Conservation (phyloP, 495 filamentous ascomycete genomes). For the Margaritispora aquatica region DNA sequence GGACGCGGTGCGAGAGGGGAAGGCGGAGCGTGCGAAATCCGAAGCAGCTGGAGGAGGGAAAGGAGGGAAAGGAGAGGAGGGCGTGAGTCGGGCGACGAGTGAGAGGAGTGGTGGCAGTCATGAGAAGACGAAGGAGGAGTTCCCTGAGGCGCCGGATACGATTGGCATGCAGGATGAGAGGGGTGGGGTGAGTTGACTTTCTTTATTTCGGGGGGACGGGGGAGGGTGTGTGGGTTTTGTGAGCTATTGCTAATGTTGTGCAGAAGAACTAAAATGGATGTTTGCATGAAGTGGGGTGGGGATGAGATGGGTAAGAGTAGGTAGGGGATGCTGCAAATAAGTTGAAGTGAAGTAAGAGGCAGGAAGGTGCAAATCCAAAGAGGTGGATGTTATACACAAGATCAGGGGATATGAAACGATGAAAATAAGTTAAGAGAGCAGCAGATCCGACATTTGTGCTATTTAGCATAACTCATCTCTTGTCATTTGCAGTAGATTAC, state of each 20-base stretch:
- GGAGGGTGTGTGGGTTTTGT: neutral
- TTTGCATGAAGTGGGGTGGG: too few relatives aligned
- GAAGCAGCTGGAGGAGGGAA: neutral
- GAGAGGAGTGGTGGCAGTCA: constrained; percentile 15
- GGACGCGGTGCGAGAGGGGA: constrained; percentile 26
- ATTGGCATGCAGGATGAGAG: constrained; percentile 71
- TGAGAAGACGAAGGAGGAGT: constrained; percentile 39
- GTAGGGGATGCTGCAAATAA: too few relatives aligned
- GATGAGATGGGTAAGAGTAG: too few relatives aligned
- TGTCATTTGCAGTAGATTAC: neutral
- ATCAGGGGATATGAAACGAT: too few relatives aligned
- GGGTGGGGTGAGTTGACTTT: constrained; percentile 36
- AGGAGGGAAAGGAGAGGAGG: neutral
- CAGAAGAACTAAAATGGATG: too few relatives aligned
- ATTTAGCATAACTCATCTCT: constrained; percentile 5
- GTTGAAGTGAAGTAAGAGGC: too few relatives aligned
- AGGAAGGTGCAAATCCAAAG: too few relatives aligned
- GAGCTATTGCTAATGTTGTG: too few relatives aligned
- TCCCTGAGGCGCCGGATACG: constrained; percentile 39
- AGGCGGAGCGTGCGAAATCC: constrained; percentile 11
- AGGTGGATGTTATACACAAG: neutral
- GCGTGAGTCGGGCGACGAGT: constrained; percentile 5
- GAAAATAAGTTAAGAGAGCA: neutral
- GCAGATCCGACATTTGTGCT: neutral
- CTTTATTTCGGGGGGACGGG: neutral